phyloP scores from a whole-genome alignment of 371 early-diverging fungal genomes.

The Mortierella sp. region DNA sequence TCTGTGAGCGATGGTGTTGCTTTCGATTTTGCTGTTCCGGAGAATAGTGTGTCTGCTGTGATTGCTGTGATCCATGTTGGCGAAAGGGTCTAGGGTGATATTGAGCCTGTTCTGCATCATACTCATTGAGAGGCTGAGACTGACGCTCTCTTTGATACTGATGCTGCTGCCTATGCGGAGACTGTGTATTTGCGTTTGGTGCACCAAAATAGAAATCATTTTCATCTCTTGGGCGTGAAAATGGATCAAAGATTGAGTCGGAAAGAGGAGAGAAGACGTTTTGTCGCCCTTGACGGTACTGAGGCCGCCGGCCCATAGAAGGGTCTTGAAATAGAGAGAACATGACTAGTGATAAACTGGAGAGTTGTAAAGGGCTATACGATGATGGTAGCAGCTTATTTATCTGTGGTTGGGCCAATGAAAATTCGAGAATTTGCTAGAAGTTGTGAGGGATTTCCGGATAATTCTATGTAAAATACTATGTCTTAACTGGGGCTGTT shows the following conservation, averaged over 20 bases:
- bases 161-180: not conserved
- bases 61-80: too few species aligned
- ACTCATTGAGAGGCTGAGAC: not conserved
- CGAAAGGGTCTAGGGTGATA: too few species aligned
- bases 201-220: not conserved
- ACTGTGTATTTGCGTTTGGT: not conserved
- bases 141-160: not conserved
- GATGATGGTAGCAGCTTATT: not conserved
- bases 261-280: constrained; percentile 44
- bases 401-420: constrained; percentile 11
- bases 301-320: constrained; percentile 1
- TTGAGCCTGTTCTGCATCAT: not conserved
- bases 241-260: constrained; percentile 39
- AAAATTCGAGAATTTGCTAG: constrained; percentile 18
- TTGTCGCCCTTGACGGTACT: constrained; percentile 32
- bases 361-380: not conserved
- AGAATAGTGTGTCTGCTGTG: constrained; percentile 6
- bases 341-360: constrained; percentile 5
- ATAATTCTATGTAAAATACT: not conserved
- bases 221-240: constrained; percentile 5
- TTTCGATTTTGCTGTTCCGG: constrained; percentile 4
- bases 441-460: not conserved
- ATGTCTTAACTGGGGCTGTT: not conserved
- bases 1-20: constrained; percentile 9
- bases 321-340: constrained; percentile 26